Conservation (phyloP, 225 moss, liverwort and hornwort species). For the Thuidium tamariscinum region DNA sequence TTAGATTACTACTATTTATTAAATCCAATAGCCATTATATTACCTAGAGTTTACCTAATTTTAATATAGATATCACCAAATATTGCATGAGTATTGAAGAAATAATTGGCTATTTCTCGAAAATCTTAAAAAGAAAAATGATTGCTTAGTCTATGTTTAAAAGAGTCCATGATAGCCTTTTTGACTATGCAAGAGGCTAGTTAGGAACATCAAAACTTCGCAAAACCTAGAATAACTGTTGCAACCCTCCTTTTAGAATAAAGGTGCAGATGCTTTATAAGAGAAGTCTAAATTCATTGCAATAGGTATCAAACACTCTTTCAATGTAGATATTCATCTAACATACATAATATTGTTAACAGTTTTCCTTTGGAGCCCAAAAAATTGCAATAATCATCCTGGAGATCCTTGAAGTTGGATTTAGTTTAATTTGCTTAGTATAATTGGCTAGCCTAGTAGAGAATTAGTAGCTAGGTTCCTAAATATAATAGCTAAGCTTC, state of each 20-base stretch:
- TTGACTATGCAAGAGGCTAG: rapidly evolving
- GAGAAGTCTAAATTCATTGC: neutral
- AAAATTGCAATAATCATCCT: rapidly evolving
- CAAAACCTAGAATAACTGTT: rapidly evolving
- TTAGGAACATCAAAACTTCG: rapidly evolving
- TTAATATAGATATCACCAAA: no score
- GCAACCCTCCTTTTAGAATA: neutral
- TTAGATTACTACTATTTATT: no score
- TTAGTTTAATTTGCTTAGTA: no score
- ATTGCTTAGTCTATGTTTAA: rapidly evolving
- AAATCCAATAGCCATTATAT: no score
- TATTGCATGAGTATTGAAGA: no score
- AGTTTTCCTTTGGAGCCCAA: rapidly evolving
- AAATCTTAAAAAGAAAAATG: no score
- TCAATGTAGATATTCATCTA: neutral
- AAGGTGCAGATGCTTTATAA: neutral
- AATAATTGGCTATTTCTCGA: no score
- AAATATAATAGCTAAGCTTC: rapidly evolving
- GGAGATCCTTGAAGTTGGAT: rapidly evolving
- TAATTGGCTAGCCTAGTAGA: neutral
- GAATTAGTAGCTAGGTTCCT: no score
- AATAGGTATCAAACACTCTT: neutral
- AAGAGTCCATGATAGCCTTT: rapidly evolving
- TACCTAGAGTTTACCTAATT: no score
- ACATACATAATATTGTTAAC: neutral